Evolutionary conservation across 345 rosid genomes (phyloP).

Genomic region (Barbarea vulgaris): DNA sequence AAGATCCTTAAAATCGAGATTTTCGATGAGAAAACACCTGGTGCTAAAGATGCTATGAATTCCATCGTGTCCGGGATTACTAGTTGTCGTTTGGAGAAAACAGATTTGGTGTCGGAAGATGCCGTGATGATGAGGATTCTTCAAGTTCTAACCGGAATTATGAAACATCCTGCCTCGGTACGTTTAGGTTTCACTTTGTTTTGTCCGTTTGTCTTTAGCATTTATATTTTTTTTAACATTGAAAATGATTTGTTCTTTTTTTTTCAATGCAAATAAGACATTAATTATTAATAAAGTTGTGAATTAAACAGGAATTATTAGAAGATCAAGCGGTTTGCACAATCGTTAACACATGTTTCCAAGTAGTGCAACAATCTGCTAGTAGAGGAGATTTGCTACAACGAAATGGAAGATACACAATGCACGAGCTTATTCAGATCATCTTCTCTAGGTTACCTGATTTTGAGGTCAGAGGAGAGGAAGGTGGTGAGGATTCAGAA

Average conservation of each 20-base stretch:
- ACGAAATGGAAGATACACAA: slow-evolving; percentile 69
- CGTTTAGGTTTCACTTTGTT: background rate
- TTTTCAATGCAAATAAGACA: background rate
- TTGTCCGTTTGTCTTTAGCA: background rate
- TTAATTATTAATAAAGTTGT: background rate
- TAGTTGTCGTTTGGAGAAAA: slow-evolving; percentile 80
- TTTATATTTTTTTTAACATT: background rate
- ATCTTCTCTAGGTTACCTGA: slow-evolving; percentile 72
- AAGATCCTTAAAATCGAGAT: slow-evolving; percentile 67
- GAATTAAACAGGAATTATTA: slow-evolving; percentile 43
- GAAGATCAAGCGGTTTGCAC: slow-evolving; percentile 77
- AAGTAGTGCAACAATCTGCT: slow-evolving; percentile 77
- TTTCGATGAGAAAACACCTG: slow-evolving; percentile 79
- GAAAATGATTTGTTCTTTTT: background rate
- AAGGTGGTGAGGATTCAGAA: slow-evolving; percentile 57
- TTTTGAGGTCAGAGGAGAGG: slow-evolving; percentile 51
- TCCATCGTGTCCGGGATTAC: slow-evolving; percentile 60
- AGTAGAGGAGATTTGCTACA: slow-evolving; percentile 80
- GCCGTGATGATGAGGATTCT: slow-evolving; percentile 87
- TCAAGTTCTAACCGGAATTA: slow-evolving; percentile 61
- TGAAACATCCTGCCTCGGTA: slow-evolving; percentile 58
- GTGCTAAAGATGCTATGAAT: slow-evolving; percentile 69
- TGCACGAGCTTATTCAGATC: slow-evolving; percentile 84
- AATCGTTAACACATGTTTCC: slow-evolving; percentile 86
- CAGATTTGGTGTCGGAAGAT: slow-evolving; percentile 63